Evolutionary conservation across 2,329 filamentous ascomycete genomes (phyloP), one percentile per base, ranked within the genome.

Genomic region (Aspergillus felis): DNA sequence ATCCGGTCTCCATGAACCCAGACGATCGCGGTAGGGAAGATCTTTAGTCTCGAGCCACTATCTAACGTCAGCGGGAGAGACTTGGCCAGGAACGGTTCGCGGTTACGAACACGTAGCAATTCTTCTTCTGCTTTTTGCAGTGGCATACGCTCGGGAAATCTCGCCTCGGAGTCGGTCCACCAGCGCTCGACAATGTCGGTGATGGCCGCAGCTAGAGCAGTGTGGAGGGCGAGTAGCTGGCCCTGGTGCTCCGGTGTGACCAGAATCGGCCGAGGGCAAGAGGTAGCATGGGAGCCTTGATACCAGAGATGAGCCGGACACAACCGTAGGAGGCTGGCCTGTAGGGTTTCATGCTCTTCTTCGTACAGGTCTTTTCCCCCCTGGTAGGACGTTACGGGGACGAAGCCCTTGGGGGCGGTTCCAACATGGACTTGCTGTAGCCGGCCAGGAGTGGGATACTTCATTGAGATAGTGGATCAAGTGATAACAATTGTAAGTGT

Each of bases 111-210:
- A 20, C 49, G 58, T 29, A 71, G 52, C 2, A 71, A 46, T 9
- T 64, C 58, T 47, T 71, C 69, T 41, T 70, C 69, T 3, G 64
- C 44, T 1, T 46, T n/a, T 22, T 67, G 65, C n/a, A 71, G 51
- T 2, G 69, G 69, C 69, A 71, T 71, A 1, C 68, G 62, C 14
- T 57, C 49, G 1, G 66, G 61, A 27, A 71, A 66, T 2, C 49
- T n/a, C 1, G 68, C 64, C 8, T 61, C 47, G 0, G 35, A 8
- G 48, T 71, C 69, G 1, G 60, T 60, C 62, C 64, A 68, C 68
- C 68, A 71, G 58, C 68, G 53, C 25, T 67, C 60, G 3, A 71
- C 61, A 32, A 71, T 70, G 53, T 70, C 62, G n/a, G 59, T 60
- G 6, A 70, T 58, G 17, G 67, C 67, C 1, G 58, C 28, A 4